Base-by-base conservation (phyloP, 2,329 filamentous ascomycete species). In the Chaetomium sp. region DNA sequence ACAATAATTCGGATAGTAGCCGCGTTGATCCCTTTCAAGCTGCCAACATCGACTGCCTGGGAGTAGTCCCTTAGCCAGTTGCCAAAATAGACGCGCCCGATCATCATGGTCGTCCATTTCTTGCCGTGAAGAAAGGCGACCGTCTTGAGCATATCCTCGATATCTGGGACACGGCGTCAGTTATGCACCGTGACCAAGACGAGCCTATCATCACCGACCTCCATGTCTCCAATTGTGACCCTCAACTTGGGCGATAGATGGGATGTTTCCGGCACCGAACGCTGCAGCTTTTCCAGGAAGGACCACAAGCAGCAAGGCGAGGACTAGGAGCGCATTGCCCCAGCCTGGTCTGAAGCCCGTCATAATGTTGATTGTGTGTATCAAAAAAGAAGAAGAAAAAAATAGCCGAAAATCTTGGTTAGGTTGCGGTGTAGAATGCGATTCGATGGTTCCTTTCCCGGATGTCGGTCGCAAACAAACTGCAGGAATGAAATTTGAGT, bases 21-120 rank as follows among this genome's bases (percentile, higher is more conserved):
- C 38, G 90, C 88, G 68, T 90, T 91, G 65, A 92, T 87, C 66
- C 87, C 88, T 78, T 93, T 93, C 67, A 95, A 77, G 66, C 89
- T 92, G 57, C 90, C 90, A 13, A 93, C 88, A 73, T 94, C 91
- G 75, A 94, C 84, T 42, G 91, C 91, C 73, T 94, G 91, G 13
- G 90, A 93, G 75, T 95, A 95, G 78, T 94, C 91, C 66, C 91
- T 85, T 49, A 94, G 80, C 91, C 91, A 95, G 77, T 95, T 95
- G 64, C 91, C 91, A 79, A 94, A 94, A 78, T 93, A 94, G 33
- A 89, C 88, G 62, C 90, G 84, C 78, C 90, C 90, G 60, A 94
- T 83, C 78, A 91, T 86, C 81, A 91, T 88, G 16, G 87, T 87
- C 1, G 90, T 91, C 91, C 91, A 95, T 80, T 94, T 94, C 75